Conservation (phyloP, 257 asterid species). For the Rubia yunnanensis region DNA sequence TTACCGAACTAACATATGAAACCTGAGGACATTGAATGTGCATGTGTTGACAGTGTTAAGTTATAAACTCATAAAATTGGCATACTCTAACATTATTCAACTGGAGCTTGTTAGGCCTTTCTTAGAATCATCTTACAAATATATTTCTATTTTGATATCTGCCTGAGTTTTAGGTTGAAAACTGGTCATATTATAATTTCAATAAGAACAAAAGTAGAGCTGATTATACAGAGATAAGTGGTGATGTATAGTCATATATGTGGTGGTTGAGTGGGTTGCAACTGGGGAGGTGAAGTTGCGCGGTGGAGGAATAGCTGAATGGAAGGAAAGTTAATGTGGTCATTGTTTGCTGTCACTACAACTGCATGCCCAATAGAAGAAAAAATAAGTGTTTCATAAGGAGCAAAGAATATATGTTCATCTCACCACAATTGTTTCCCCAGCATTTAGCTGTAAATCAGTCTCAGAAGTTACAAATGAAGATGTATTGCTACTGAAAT, state of each 20-base stretch:
- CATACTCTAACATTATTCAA: not conserved
- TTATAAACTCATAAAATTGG: not conserved
- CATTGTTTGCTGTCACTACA: not conserved
- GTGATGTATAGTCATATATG: not conserved
- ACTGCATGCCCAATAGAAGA: not conserved
- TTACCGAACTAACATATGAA: not conserved
- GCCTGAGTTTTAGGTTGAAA: not conserved
- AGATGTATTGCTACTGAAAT: slow-evolving; percentile 41
- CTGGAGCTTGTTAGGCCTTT: not conserved
- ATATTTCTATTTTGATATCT: not conserved
- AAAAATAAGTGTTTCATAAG: not conserved
- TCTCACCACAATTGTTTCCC: slow-evolving; percentile 70
- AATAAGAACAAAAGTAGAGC: not conserved
- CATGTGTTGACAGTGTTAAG: not conserved
- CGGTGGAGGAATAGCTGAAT: not conserved
- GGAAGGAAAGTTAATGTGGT: not conserved
- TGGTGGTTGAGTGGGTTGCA: not conserved
- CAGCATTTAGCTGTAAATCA: slow-evolving; percentile 54
- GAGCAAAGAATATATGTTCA: not conserved
- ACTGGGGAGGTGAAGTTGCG: not conserved
- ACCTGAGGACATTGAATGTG: not conserved
- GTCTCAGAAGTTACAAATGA: slow-evolving; percentile 62
- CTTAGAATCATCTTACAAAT: not conserved
- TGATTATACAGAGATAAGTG: too few species aligned
- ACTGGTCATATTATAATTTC: not conserved